Conservation (phyloP, 2,329 filamentous ascomycete species). For the Nigrospora oryzae region DNA sequence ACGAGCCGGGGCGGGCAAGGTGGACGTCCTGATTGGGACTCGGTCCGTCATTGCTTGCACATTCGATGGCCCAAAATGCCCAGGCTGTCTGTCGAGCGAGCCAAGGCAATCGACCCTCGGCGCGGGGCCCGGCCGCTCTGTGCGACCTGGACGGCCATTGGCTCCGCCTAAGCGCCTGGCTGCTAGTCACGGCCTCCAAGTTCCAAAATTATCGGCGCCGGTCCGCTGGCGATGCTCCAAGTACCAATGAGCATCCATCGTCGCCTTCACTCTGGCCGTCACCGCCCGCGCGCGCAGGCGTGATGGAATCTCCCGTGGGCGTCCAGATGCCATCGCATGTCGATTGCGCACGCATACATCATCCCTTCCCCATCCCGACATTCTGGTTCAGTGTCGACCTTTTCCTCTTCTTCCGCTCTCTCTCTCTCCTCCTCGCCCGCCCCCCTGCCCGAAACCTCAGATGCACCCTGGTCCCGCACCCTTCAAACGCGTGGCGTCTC, state of each 20-base stretch:
- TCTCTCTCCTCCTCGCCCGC: background rate
- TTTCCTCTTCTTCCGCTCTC: background rate
- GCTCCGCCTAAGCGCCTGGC: constrained; percentile 1
- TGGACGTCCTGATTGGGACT: no score
- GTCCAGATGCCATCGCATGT: no score
- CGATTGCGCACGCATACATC: no score
- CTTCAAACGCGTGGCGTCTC: constrained; percentile 37
- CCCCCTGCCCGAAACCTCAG: constrained; percentile 27
- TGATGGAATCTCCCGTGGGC: no score
- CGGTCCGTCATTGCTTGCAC: no score
- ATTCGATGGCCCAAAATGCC: no score
- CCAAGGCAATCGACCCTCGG: no score
- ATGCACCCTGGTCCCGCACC: constrained; percentile 5
- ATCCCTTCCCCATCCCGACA: background rate
- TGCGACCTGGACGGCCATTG: background rate
- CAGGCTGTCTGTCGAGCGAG: no score
- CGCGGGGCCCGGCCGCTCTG: background rate
- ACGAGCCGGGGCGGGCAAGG: no score
- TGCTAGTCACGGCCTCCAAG: background rate
- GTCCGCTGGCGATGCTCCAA: background rate
- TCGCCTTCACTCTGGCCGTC: no score
- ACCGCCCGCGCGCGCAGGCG: no score
- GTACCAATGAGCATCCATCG: constrained; percentile 1
- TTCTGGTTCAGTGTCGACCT: background rate
- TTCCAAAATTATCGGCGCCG: background rate